Conservation (phyloP, 345 rosid species). For the Melaleuca quinquenervia region DNA sequence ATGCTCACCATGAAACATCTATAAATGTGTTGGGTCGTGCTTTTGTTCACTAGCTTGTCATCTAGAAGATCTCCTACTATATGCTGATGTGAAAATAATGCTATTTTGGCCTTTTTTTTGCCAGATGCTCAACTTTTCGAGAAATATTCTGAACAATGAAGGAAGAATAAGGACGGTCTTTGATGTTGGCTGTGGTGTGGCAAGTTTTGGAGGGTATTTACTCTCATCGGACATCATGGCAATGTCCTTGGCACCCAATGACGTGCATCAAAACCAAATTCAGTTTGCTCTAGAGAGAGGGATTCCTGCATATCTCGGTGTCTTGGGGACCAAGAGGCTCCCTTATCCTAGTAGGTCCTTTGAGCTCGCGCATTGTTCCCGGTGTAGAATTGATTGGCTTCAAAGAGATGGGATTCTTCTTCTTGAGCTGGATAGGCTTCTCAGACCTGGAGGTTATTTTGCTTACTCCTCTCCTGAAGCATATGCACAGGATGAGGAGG, state of each 20-base stretch:
- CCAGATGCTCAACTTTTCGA: slow-evolving; percentile 92
- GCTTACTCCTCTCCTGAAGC: slow-evolving; percentile 99
- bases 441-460: slow-evolving; percentile 96
- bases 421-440: slow-evolving; percentile 93
- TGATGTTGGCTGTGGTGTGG: slow-evolving; percentile 99
- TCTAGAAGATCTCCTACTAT: neutral
- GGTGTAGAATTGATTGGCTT: slow-evolving; percentile 99
- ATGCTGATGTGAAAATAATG: neutral
- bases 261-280: slow-evolving; percentile 99
- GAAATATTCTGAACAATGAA: slow-evolving; percentile 52
- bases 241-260: slow-evolving; percentile 95
- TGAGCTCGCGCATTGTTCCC: slow-evolving; percentile 95
- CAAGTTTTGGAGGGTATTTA: slow-evolving; percentile 95
- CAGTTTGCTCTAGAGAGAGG: slow-evolving; percentile 99
- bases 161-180: slow-evolving; percentile 84
- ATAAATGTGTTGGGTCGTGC: neutral
- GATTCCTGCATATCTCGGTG: slow-evolving; percentile 97
- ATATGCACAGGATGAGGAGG: slow-evolving; percentile 94
- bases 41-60: neutral
- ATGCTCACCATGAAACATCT: neutral
- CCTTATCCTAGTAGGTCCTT: slow-evolving; percentile 99
- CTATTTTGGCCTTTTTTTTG: neutral
- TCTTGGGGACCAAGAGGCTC: slow-evolving; percentile 87
- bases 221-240: slow-evolving; percentile 76
- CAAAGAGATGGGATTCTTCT: slow-evolving; percentile 97